A percentile compares a stretch with the other conserved stretches of the same genome.
phyloP scores from a whole-genome alignment of 352 stramenopile genomes.

The Aphanomyces stellatus region DNA sequence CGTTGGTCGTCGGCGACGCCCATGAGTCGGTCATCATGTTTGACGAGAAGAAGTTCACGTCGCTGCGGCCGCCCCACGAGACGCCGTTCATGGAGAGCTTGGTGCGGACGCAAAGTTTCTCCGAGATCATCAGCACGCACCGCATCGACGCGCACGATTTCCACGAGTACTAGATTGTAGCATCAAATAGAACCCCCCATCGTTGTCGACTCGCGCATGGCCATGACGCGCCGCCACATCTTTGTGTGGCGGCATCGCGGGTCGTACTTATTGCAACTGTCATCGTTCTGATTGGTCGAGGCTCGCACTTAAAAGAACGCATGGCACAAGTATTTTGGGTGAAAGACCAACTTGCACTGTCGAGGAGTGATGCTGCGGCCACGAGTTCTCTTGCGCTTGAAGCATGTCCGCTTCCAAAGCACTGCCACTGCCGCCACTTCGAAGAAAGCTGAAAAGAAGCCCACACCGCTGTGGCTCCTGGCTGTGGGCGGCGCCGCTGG shows the following conservation, averaged over 20 bases:
- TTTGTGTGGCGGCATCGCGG: too few species aligned
- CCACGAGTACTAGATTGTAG: too few species aligned
- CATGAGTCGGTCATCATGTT: constrained; percentile 85
- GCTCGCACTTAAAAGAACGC: not conserved
- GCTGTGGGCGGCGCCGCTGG: not conserved
- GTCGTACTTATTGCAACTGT: too few species aligned
- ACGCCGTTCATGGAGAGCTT: constrained; percentile 55
- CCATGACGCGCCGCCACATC: too few species aligned
- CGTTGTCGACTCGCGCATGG: too few species aligned
- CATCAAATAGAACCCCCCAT: too few species aligned
- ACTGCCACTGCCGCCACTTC: not conserved
- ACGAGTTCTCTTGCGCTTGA: not conserved
- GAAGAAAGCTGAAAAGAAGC: not conserved
- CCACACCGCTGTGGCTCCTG: not conserved
- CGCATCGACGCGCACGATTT: constrained; percentile 36
- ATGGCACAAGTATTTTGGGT: too few species aligned
- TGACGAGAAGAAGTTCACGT: constrained; percentile 75
- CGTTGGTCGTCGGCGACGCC: constrained; percentile 72
- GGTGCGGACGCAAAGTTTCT: constrained; percentile 75
- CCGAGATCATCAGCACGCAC: constrained; percentile 70
- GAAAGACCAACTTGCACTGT: not conserved
- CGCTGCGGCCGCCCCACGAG: constrained; percentile 42
- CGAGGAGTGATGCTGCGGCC: not conserved
- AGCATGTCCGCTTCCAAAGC: not conserved
- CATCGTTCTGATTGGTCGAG: not conserved